These are phyloP conservation scores for Annona squamosa DNA, from an alignment of 164 flowering plant genomes.

Conservation along the genomic window DNA sequence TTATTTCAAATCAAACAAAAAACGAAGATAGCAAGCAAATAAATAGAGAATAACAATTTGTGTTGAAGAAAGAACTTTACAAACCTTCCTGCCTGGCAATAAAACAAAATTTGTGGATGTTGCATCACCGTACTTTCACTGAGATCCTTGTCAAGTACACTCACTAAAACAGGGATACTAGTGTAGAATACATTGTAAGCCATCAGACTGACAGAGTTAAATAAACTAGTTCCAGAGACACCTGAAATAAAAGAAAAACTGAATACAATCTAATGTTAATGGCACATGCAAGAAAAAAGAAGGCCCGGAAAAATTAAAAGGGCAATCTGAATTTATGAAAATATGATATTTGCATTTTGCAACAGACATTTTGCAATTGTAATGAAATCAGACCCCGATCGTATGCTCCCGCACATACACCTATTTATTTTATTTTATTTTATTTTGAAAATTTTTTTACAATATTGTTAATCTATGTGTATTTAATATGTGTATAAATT, in stretches of 20 bases:
- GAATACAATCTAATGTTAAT: constrained; percentile 33
- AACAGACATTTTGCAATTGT: not conserved
- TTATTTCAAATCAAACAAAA: not conserved
- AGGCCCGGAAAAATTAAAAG: not conserved
- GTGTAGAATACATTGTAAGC: constrained; percentile 99
- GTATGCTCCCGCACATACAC: too few species aligned
- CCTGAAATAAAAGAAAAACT: constrained; percentile 99
- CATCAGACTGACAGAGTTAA: constrained; percentile 97
- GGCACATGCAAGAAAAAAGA: not conserved
- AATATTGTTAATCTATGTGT: too few species aligned
- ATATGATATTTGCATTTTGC: not conserved
- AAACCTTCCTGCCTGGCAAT: constrained; percentile 98
- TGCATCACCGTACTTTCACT: constrained; percentile 95
- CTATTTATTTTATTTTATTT: too few species aligned
- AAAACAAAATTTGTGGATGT: constrained; percentile 91
- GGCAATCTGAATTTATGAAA: not conserved
- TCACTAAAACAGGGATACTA: constrained; percentile 84
- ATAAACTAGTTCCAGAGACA: constrained; percentile 91
- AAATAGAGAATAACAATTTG: not conserved
- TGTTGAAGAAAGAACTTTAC: not conserved
- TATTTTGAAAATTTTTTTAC: too few species aligned
- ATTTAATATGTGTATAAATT: too few species aligned
- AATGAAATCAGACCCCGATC: not conserved
- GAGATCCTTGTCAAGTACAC: constrained; percentile 94
- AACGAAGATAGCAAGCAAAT: not conserved